These are phyloP conservation scores for Aspergillus fischeri DNA, from an alignment of 2,329 filamentous ascomycete species.

Conservation along the genomic window DNA sequence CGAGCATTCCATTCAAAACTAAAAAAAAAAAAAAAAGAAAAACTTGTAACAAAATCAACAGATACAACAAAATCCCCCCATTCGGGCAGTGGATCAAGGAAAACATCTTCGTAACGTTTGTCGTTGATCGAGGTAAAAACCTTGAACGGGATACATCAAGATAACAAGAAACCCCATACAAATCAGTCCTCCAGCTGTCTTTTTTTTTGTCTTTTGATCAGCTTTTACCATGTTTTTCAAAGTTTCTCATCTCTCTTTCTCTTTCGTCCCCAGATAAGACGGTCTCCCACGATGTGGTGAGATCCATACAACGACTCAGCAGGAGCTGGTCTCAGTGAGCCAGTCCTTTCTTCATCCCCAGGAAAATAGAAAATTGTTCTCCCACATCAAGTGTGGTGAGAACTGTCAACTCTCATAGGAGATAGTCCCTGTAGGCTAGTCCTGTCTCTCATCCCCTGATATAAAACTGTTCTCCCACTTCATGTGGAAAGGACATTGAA, in stretches of 20 bases:
- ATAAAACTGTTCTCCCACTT: background rate
- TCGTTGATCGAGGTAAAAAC: conserved; percentile 17
- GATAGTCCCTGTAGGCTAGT: too few relatives aligned
- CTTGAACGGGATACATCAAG: conserved; percentile 12
- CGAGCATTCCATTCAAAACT: background rate
- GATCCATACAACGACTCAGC: background rate
- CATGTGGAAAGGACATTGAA: background rate
- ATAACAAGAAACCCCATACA: background rate
- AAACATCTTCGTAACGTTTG: conserved; percentile 14
- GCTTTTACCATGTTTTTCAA: background rate
- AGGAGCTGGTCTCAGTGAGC: background rate
- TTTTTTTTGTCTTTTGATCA: background rate
- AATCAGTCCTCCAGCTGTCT: background rate
- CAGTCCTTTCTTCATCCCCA: background rate
- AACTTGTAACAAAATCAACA: background rate
- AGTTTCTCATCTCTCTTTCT: background rate
- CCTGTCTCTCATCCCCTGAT: too few relatives aligned
- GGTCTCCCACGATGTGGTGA: background rate
- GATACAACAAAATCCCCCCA: conserved; percentile 13
- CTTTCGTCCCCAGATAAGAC: background rate
- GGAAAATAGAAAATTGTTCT: background rate
- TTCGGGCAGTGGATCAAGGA: conserved; percentile 19
- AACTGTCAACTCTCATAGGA: too few relatives aligned
- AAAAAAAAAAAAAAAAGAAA: background rate
- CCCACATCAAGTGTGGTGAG: too few relatives aligned